Evolutionary conservation across 805 yeast genomes (phyloP).

Genomic region (Hagleromyces aurorensis): DNA sequence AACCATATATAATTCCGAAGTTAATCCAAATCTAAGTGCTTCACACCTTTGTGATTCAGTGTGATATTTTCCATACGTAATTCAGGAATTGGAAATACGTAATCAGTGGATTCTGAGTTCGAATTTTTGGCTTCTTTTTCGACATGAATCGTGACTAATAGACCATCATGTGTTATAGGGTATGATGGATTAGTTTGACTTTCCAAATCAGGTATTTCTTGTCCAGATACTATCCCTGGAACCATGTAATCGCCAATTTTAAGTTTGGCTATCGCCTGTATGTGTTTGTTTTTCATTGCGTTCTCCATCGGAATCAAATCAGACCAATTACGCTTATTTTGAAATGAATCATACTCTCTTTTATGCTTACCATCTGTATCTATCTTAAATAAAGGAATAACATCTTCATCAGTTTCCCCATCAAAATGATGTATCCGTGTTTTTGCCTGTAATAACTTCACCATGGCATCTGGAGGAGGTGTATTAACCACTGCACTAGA

Average conservation of each 20-base stretch:
- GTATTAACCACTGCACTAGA: conserved; percentile 88
- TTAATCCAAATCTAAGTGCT: conserved; percentile 17
- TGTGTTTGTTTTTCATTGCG: conserved; percentile 16
- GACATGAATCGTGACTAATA: conserved; percentile 65
- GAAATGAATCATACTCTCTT: conserved; percentile 37
- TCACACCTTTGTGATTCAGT: conserved; percentile 24
- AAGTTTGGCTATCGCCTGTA: conserved; percentile 8
- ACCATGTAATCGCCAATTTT: conserved; percentile 15
- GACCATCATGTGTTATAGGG: conserved; percentile 46
- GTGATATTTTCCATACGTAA: conserved; percentile 31
- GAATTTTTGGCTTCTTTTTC: conserved; percentile 49
- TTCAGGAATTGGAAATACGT: conserved; percentile 65
- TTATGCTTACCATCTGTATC: conserved; percentile 48
- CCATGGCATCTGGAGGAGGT: conserved; percentile 89
- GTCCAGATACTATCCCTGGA: conserved; percentile 31
- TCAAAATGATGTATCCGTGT: conserved; percentile 59
- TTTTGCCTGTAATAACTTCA: conserved; percentile 59
- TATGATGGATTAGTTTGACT: conserved; percentile 28
- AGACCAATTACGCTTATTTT: conserved; percentile 66
- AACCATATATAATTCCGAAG: too few species aligned
- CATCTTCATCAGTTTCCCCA: conserved; percentile 63
- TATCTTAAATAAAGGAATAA: conserved; percentile 58
- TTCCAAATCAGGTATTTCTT: conserved; percentile 34
- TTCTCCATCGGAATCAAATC: conserved; percentile 52
- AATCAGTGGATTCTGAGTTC: conserved; percentile 49